A percentile compares a stretch with the other conserved stretches of the same genome.
phyloP scores from a whole-genome alignment of 352 stramenopile genomes.

The Blastocystis sp. region DNA sequence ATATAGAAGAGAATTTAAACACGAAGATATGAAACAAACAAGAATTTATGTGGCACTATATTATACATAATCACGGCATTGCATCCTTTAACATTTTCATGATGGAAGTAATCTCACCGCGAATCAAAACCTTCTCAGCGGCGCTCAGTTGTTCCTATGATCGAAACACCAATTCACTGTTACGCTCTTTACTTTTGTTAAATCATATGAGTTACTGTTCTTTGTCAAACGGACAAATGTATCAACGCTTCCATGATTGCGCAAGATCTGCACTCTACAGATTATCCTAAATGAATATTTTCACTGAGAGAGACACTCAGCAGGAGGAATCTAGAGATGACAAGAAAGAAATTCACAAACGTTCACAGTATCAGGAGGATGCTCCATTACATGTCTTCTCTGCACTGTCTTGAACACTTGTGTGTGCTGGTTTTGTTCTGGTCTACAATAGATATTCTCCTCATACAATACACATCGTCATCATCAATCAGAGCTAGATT shows the following conservation, averaged over 20 bases:
- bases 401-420: constrained; percentile 16
- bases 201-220: constrained; percentile 24
- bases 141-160: neutral
- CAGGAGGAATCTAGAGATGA: neutral
- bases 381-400: neutral
- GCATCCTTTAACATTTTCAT: neutral
- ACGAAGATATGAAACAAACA: neutral
- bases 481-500: constrained; percentile 15
- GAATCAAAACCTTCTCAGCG: constrained; percentile 5
- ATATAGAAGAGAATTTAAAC: neutral
- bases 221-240: constrained; percentile 6
- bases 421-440: neutral
- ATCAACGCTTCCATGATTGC: neutral
- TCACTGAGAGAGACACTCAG: constrained; percentile 11
- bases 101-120: neutral
- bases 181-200: constrained; percentile 30
- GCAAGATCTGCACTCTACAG: constrained; percentile 21
- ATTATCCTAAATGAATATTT: neutral
- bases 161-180: neutral
- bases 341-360: neutral
- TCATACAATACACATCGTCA: neutral
- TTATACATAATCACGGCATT: neutral
- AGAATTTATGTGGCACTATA: neutral
- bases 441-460: neutral
- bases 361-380: neutral